Percentiles rank a stretch among this genome's conserved stretches.
These are phyloP conservation scores for Posidonia australis DNA, from an alignment of 106 monocot genomes.

Conservation along the genomic window DNA sequence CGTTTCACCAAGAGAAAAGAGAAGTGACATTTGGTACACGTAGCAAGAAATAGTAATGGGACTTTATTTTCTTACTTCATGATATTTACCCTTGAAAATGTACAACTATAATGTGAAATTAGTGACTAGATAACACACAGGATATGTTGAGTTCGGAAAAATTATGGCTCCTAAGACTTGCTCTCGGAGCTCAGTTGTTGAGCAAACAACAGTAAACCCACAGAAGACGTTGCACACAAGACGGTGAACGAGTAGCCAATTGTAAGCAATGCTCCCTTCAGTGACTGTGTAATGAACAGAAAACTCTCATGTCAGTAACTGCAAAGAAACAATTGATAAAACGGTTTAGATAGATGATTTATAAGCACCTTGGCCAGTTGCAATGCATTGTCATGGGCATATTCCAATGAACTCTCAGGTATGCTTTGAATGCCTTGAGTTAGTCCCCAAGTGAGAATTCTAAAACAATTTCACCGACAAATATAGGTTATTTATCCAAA, in stretches of 20 bases:
- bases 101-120: too few species aligned
- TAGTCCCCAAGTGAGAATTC: conserved; percentile 72
- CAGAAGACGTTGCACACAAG: conserved; percentile 34
- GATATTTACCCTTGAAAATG: too few species aligned
- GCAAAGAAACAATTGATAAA: neutral
- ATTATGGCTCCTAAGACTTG: conserved; percentile 23
- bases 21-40: too few species aligned
- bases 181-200: conserved; percentile 36
- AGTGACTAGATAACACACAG: neutral
- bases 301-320: neutral
- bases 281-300: conserved; percentile 49
- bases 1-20: too few species aligned
- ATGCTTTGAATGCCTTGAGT: conserved; percentile 69
- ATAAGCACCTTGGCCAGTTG: conserved; percentile 51
- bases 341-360: neutral
- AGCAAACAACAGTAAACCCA: conserved; percentile 56
- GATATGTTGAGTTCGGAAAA: neutral
- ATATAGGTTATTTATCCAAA: neutral
- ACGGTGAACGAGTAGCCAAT: conserved; percentile 39
- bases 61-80: too few species aligned
- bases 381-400: conserved; percentile 77
- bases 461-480: conserved; percentile 6
- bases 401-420: conserved; percentile 63
- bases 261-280: conserved; percentile 57
- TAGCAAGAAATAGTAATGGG: too few species aligned